Base-by-base conservation (phyloP, 768 basidiomycete species). In the Lyophyllum shimeji region DNA sequence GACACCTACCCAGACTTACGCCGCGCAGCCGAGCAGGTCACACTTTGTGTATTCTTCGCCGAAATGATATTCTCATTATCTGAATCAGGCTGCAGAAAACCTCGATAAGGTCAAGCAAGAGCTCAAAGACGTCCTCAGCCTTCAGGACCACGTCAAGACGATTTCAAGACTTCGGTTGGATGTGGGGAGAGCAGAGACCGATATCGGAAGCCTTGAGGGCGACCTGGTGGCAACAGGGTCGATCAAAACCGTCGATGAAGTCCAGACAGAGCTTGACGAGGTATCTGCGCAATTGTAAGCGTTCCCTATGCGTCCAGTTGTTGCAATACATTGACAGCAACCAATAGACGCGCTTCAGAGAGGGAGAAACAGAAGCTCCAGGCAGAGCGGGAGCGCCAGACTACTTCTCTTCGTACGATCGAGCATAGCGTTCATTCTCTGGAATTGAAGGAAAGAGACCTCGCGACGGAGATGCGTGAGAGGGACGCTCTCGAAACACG, bases 211-310 rank as follows among this genome's bases (percentile, higher is more conserved):
- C 46, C 73, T 94, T 44, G 92, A 97, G 69, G 73, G 74, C 46
- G 84, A 89, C 46, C 78, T 99, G 15, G 73, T 79, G 18, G 71
- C 80, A 7, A 85, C 85, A 1, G 95, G 95, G 1, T 89, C 87
- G 31, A 81, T 83, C 13, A 91, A 85, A 70, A 94, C 95, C 1
- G 82, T 83, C 0, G 90, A 93, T 45, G 94, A 95, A 46, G 87
- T 98, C 15, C 90, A 98, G 68, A 72, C 63, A 23, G 87, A 97
- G 65, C 75, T 97, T 6, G 84, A 89, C 52, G 71, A 73, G 1
- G 67, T 95, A 21, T 76, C 79, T 1, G 74, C 72, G 15, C 78
- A 87, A 57, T 76, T 93, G 95, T 96, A 63, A 65, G 84, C 70
- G 43, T 55, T 18, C 27, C 27, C 23, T n/a, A 11, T 11, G 31